phyloP scores from a whole-genome alignment of 768 basidiomycete species.

The Suillus decipiens region DNA sequence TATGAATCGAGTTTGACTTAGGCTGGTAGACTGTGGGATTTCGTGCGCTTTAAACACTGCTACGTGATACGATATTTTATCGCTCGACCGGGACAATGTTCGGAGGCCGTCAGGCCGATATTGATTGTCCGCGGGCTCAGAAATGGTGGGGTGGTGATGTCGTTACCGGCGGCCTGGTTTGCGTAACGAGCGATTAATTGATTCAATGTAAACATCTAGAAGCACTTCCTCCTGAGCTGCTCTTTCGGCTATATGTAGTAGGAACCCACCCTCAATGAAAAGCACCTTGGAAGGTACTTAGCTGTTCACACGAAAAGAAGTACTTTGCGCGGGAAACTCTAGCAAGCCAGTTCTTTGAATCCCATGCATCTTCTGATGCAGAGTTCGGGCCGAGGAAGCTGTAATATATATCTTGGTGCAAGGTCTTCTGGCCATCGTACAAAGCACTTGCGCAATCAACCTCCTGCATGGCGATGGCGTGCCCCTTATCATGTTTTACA shows the following conservation, averaged over 20 bases:
- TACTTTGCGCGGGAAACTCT: too few species aligned
- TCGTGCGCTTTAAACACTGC: not conserved
- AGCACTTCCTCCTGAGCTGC: not conserved
- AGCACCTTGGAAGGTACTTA: not conserved
- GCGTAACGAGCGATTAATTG: not conserved
- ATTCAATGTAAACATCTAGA: not conserved
- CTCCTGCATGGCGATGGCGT: too few species aligned
- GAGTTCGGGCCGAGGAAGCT: not conserved
- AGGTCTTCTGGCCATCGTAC: not conserved
- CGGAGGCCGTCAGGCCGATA: slow-evolving; percentile 4
- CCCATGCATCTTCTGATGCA: not conserved
- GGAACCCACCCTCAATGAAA: not conserved
- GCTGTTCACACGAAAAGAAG: not conserved
- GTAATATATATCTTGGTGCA: not conserved
- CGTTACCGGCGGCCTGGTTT: not conserved
- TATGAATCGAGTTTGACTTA: not conserved
- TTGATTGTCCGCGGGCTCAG: not conserved
- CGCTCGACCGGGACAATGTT: not conserved
- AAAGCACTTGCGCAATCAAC: not conserved
- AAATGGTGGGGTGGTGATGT: not conserved
- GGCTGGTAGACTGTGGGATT: not conserved
- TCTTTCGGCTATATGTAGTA: not conserved
- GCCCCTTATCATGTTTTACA: too few species aligned
- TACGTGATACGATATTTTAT: not conserved
- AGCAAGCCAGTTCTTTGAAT: not conserved